Evolutionary conservation across 2,329 filamentous ascomycete species (phyloP).

Genomic region (Ceratocystis albifundus): DNA sequence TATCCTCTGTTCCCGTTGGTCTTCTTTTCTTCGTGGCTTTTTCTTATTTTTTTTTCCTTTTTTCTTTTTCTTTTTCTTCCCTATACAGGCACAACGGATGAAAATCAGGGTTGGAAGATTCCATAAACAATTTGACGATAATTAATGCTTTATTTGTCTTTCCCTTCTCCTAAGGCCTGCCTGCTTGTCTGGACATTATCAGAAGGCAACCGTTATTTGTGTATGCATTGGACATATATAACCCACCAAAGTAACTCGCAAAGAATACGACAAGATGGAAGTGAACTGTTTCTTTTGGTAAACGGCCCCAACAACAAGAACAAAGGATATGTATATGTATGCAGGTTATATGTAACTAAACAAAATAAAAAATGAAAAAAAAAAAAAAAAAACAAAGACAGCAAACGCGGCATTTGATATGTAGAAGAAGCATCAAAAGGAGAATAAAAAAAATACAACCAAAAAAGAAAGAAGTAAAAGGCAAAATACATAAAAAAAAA

Average conservation of each 20-base stretch:
- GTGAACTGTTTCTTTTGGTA: neutral
- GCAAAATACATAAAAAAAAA: neutral
- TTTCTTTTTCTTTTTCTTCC: neutral
- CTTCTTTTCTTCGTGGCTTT: no score
- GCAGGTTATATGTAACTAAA: constrained; percentile 10
- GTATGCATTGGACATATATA: neutral
- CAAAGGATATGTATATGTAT: constrained; percentile 7
- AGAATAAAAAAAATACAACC: neutral
- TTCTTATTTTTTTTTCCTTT: neutral
- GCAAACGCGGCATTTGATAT: constrained; percentile 4
- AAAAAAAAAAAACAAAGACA: neutral
- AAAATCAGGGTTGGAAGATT: no score
- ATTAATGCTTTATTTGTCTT: neutral
- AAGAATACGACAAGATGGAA: neutral
- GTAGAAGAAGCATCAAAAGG: neutral
- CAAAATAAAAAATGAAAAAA: neutral
- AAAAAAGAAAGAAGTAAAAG: neutral
- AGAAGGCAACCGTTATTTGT: neutral
- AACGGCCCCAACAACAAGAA: neutral
- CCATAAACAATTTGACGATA: neutral
- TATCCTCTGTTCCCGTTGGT: neutral
- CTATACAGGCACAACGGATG: neutral
- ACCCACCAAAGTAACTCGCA: no score
- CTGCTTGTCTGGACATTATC: neutral
- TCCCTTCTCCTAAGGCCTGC: neutral